Percentiles rank a stretch among this genome's conserved stretches.
Evolutionary conservation across 768 basidiomycete species (phyloP).

Genomic region (Ramaria sp.): DNA sequence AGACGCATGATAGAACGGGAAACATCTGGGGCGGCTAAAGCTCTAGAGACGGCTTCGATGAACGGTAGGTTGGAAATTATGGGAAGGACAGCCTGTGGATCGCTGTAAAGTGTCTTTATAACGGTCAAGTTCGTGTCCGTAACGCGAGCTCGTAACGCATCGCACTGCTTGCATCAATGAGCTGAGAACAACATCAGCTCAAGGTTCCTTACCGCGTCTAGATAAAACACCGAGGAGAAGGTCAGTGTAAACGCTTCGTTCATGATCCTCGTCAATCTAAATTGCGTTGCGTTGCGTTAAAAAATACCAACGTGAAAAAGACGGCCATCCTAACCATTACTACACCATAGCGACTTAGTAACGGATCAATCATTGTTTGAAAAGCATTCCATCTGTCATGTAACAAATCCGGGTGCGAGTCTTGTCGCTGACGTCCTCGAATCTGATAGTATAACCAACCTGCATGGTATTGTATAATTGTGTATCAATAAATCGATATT

Average conservation of each 20-base stretch:
- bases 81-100: slow-evolving; percentile 34
- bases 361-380: slow-evolving; percentile 85
- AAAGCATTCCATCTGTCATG: slow-evolving; percentile 97
- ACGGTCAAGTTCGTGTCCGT: slow-evolving; percentile 54
- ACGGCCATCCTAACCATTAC: slow-evolving; percentile 72
- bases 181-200: not conserved
- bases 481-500: not conserved
- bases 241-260: slow-evolving; percentile 25
- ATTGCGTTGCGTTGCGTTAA: not conserved
- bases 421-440: slow-evolving; percentile 85
- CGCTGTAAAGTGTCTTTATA: slow-evolving; percentile 55
- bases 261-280: slow-evolving; percentile 49
- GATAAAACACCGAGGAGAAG: slow-evolving; percentile 57
- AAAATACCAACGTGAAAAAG: slow-evolving; percentile 3
- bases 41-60: slow-evolving; percentile 14
- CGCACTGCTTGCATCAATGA: slow-evolving; percentile 6
- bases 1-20: slow-evolving; percentile 40
- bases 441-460: slow-evolving; percentile 97
- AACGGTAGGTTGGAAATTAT: slow-evolving; percentile 14
- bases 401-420: slow-evolving; percentile 84
- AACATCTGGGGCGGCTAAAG: slow-evolving; percentile 28
- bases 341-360: slow-evolving; percentile 86
- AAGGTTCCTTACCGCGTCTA: slow-evolving; percentile 31
- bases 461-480: slow-evolving; percentile 19
- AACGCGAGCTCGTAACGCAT: slow-evolving; percentile 46